Conservation (phyloP, 1,284 basidiomycete species). For the Termitomyces sp. region DNA sequence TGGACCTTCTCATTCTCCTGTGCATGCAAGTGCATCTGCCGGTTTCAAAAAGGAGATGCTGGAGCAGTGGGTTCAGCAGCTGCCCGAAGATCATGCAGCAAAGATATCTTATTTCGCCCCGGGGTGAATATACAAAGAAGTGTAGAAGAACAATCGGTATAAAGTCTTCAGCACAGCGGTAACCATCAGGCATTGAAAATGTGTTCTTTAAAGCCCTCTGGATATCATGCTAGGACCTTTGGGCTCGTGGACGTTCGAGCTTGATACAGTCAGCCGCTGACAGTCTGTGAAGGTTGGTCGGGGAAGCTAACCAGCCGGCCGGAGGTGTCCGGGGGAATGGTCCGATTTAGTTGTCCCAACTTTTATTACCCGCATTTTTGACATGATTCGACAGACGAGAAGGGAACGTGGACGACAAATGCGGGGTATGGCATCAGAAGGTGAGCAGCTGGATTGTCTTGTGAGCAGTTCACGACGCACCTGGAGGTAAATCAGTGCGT, state of each 20-base stretch:
- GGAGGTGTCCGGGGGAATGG: slow-evolving; percentile 15
- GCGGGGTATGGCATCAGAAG: slow-evolving; percentile 6
- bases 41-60: slow-evolving; percentile 17
- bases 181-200: background rate
- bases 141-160: slow-evolving; percentile 35
- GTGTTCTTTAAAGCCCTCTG: no score
- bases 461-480: background rate
- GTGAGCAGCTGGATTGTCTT: background rate
- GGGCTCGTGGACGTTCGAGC: no score
- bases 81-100: no score
- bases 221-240: no score
- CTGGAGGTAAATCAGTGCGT: background rate
- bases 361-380: slow-evolving; percentile 10
- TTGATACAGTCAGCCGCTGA: no score
- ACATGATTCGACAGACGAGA: background rate
- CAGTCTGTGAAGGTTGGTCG: background rate
- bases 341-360: background rate
- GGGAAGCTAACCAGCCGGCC: slow-evolving; percentile 6
- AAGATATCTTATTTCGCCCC: slow-evolving; percentile 34
- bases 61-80: background rate
- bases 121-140: slow-evolving; percentile 32
- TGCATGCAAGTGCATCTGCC: slow-evolving; percentile 29
- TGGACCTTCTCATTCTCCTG: no score
- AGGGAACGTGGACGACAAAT: slow-evolving; percentile 1
- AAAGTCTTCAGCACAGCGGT: slow-evolving; percentile 21